Conservation (phyloP, 192 early-diverging fungal genomes). For the Geranomyces variabilis region DNA sequence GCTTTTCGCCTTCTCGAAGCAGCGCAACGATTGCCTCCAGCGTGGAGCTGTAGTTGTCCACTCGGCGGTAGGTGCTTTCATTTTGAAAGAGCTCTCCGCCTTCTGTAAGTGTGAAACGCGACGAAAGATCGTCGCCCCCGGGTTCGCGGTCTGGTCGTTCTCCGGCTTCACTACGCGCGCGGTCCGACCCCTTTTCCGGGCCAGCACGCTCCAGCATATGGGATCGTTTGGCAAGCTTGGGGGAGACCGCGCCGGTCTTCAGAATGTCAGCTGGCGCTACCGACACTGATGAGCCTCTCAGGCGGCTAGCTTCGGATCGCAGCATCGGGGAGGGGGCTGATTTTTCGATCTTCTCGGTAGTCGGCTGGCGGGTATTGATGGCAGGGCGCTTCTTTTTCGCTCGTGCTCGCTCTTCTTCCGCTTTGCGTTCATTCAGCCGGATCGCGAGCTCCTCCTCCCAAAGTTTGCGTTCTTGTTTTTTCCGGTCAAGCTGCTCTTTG, state of each 20-base stretch:
- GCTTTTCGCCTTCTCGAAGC: slow-evolving; percentile 45
- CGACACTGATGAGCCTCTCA: slow-evolving; percentile 20
- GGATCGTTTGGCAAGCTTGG: slow-evolving; percentile 37
- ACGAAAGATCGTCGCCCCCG: slow-evolving; percentile 30
- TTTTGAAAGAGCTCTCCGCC: slow-evolving; percentile 46
- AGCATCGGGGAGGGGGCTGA: slow-evolving; percentile 33
- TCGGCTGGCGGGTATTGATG: slow-evolving; percentile 11
- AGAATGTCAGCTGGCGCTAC: slow-evolving; percentile 13
- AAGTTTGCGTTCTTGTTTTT: slow-evolving; percentile 48
- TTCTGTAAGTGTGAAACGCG: slow-evolving; percentile 37
- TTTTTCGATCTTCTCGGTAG: slow-evolving; percentile 42
- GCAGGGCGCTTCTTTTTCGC: slow-evolving; percentile 37
- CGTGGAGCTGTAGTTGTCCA: slow-evolving; percentile 42
- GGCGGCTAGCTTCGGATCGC: slow-evolving; percentile 10
- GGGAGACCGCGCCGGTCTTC: slow-evolving; percentile 36
- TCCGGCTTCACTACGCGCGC: slow-evolving; percentile 24
- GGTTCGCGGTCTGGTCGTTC: slow-evolving; percentile 16
- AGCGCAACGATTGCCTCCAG: slow-evolving; percentile 40
- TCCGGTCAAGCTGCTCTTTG: slow-evolving; percentile 55
- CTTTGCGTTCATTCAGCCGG: slow-evolving; percentile 52
- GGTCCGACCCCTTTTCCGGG: slow-evolving; percentile 31
- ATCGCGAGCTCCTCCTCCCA: slow-evolving; percentile 56
- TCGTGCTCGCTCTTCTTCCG: slow-evolving; percentile 50
- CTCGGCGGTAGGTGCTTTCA: slow-evolving; percentile 44
- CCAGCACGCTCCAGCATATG: slow-evolving; percentile 23